Percentiles rank a stretch among this genome's conserved stretches.
These are phyloP conservation scores for Candida endomychidarum DNA, from an alignment of 805 yeast species.

Conservation along the genomic window DNA sequence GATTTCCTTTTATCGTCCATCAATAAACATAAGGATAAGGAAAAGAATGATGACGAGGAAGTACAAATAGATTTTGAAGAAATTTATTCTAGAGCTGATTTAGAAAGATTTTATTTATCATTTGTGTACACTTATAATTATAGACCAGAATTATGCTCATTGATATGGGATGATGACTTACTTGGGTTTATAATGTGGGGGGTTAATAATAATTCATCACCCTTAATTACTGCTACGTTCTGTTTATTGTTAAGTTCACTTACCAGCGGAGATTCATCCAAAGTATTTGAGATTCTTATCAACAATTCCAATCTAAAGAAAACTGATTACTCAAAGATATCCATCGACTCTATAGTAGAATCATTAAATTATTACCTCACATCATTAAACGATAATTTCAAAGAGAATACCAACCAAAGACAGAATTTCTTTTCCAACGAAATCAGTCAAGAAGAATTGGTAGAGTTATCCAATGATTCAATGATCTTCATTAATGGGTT, in stretches of 20 bases:
- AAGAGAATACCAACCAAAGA: conserved; percentile 27
- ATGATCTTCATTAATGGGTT: conserved; percentile 72
- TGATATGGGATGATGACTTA: conserved; percentile 65
- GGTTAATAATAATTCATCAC: conserved; percentile 67
- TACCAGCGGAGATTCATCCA: conserved; percentile 53
- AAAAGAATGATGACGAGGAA: conserved; percentile 7
- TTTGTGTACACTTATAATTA: conserved; percentile 66
- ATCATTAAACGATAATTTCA: conserved; percentile 40
- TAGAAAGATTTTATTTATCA: conserved; percentile 83
- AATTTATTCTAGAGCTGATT: conserved; percentile 72
- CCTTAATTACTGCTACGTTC: conserved; percentile 79
- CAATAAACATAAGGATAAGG: conserved; percentile 21
- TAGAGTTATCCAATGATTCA: conserved; percentile 78
- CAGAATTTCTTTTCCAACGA: conserved; percentile 21
- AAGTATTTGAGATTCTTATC: conserved; percentile 40
- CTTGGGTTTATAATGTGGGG: conserved; percentile 91
- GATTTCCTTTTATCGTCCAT: conserved; percentile 59
- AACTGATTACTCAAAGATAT: conserved; percentile 44
- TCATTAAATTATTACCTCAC: conserved; percentile 55
- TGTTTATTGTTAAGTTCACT: conserved; percentile 77
- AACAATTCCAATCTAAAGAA: conserved; percentile 29
- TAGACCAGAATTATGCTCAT: conserved; percentile 55
- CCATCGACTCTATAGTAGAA: conserved; percentile 57
- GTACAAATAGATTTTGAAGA: conserved; percentile 52
- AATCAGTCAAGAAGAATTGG: conserved; percentile 30